A percentile compares a stretch with the other conserved stretches of the same genome.
Conservation (phyloP, 495 filamentous ascomycete genomes). For the Aspergillus bertholletiae region DNA sequence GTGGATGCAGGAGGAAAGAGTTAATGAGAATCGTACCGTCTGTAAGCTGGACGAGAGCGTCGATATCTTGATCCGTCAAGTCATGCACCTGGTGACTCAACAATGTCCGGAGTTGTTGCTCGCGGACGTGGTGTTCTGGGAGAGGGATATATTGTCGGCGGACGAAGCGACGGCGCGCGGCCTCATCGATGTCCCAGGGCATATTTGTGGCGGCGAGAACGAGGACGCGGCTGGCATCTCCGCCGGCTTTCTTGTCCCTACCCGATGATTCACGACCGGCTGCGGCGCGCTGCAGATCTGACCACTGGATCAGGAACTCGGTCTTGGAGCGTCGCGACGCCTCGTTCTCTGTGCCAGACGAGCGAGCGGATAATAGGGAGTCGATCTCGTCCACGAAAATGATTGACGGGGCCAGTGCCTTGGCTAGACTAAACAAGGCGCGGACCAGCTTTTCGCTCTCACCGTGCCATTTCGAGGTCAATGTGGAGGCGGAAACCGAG, state of each 20-base stretch:
- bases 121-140: conserved; percentile 77
- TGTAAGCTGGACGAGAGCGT: conserved; percentile 73
- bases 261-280: conserved; percentile 75
- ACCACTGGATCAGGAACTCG: conserved; percentile 98
- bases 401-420: conserved; percentile 86
- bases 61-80: conserved; percentile 70
- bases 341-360: conserved; percentile 84
- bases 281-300: conserved; percentile 85
- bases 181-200: conserved; percentile 98
- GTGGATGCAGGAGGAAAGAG: neutral
- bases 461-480: conserved; percentile 95
- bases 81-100: conserved; percentile 84
- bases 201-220: conserved; percentile 95
- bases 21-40: conserved; percentile 58
- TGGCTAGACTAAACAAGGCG: conserved; percentile 86
- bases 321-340: conserved; percentile 94
- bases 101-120: conserved; percentile 70
- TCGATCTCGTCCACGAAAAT: conserved; percentile 99
- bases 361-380: conserved; percentile 81
- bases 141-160: conserved; percentile 94
- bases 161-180: conserved; percentile 87
- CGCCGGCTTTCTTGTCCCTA: conserved; percentile 64
- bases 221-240: conserved; percentile 86
- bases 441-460: conserved; percentile 96
- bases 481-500: conserved; percentile 87